These are phyloP conservation scores for Erythrobasidium hasegawianum DNA, from an alignment of 1,284 basidiomycete species.

Conservation along the genomic window DNA sequence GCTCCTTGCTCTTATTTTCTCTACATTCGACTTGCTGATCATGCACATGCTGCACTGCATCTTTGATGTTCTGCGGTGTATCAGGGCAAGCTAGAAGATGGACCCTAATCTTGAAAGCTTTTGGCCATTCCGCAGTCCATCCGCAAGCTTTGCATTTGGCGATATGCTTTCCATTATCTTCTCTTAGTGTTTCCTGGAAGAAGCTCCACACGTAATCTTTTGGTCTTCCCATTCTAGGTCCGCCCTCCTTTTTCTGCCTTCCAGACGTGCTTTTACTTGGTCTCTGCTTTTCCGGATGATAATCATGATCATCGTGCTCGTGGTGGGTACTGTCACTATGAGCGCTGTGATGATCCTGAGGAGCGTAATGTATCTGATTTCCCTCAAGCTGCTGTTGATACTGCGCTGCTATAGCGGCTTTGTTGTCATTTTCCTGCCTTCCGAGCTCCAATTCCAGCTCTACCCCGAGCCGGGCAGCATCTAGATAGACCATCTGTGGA, in stretches of 20 bases:
- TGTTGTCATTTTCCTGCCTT: no score
- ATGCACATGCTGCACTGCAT: constrained; percentile 21
- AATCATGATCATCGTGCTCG: background rate
- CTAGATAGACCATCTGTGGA: background rate
- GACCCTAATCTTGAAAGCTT: constrained; percentile 46
- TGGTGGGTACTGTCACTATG: background rate
- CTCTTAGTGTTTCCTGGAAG: constrained; percentile 31
- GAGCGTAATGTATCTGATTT: background rate
- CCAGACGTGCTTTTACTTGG: background rate
- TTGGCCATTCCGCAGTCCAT: constrained; percentile 46
- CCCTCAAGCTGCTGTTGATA: no score
- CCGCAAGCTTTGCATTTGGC: constrained; percentile 38
- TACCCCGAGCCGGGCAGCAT: background rate
- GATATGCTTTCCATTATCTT: background rate
- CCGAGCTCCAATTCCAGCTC: no score
- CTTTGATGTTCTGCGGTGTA: constrained; percentile 35
- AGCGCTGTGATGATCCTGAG: background rate
- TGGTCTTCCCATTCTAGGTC: constrained; percentile 33
- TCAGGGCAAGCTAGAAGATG: constrained; percentile 41
- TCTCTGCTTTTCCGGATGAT: background rate
- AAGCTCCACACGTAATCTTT: constrained; percentile 43
- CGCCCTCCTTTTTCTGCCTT: constrained; percentile 34
- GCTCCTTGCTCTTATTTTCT: constrained; percentile 16
- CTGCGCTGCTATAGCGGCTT: no score
- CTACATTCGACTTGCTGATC: constrained; percentile 14